Conservation (phyloP, 164 flowering plant species). For the Akebia trifoliata region DNA sequence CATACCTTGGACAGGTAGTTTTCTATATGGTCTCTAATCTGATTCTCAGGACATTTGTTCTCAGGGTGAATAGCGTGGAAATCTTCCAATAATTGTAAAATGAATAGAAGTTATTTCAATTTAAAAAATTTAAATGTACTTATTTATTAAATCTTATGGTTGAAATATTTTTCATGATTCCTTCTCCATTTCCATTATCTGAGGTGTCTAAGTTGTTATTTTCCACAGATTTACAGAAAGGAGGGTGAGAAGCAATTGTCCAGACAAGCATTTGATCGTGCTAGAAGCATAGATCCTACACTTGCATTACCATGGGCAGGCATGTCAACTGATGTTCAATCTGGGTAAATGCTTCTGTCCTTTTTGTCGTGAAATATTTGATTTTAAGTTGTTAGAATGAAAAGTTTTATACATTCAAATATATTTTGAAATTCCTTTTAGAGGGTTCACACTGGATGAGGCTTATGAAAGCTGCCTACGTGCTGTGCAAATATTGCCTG, state of each 20-base stretch:
- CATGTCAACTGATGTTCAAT: constrained; percentile 65
- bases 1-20: constrained; percentile 84
- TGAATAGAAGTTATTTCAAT: neutral
- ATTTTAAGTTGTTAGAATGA: neutral
- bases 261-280: constrained; percentile 80
- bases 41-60: neutral
- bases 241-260: constrained; percentile 52
- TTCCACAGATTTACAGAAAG: constrained; percentile 60
- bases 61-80: neutral
- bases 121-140: too few relatives aligned
- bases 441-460: constrained; percentile 55
- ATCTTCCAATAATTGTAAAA: neutral
- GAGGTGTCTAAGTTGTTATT: constrained; percentile 2
- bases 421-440: constrained; percentile 16
- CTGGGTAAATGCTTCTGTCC: constrained; percentile 38
- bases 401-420: neutral
- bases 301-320: constrained; percentile 99
- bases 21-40: neutral
- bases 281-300: constrained; percentile 95
- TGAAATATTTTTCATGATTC: neutral
- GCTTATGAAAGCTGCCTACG: constrained; percentile 88
- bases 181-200: constrained; percentile 7
- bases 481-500: constrained; percentile 82
- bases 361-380: neutral
- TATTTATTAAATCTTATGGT: too few relatives aligned